phyloP scores from a whole-genome alignment of 805 yeast genomes.

The Zygotorulaspora danielsina region DNA sequence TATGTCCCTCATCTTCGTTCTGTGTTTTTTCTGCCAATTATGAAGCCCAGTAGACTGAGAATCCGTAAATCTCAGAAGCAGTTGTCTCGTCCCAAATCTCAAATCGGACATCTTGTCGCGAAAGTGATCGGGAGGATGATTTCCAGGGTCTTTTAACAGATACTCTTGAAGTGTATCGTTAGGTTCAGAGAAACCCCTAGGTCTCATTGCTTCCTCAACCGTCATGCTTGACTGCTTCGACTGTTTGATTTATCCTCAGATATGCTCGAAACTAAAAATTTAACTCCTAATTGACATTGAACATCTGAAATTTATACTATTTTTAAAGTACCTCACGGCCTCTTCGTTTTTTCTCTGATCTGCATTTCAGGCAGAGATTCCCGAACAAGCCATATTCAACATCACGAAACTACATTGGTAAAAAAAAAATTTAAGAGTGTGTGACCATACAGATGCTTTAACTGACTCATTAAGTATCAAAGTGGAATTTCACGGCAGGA shows the following conservation, averaged over 20 bases:
- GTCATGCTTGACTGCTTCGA: slow-evolving; percentile 4
- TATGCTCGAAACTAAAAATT: not conserved
- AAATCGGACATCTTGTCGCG: slow-evolving; percentile 49
- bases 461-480: too few species aligned
- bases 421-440: too few species aligned
- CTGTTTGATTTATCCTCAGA: slow-evolving; percentile 37
- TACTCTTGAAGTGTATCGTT: slow-evolving; percentile 20
- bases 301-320: too few species aligned
- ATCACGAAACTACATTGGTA: too few species aligned
- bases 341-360: too few species aligned
- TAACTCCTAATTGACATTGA: too few species aligned
- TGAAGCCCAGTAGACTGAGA: slow-evolving; percentile 61
- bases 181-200: slow-evolving; percentile 17
- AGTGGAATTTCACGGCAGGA: too few species aligned
- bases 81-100: slow-evolving; percentile 51
- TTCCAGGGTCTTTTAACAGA: slow-evolving; percentile 62
- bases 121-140: slow-evolving; percentile 64
- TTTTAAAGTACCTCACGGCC: too few species aligned
- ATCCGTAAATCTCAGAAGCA: slow-evolving; percentile 53
- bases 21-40: slow-evolving; percentile 47
- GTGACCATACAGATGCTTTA: too few species aligned
- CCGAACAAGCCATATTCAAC: too few species aligned
- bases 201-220: slow-evolving; percentile 10
- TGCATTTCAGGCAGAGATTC: too few species aligned
- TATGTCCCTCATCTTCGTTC: slow-evolving; percentile 54